Base-by-base conservation (phyloP, 495 filamentous ascomycete species). In the Halenospora varia region DNA sequence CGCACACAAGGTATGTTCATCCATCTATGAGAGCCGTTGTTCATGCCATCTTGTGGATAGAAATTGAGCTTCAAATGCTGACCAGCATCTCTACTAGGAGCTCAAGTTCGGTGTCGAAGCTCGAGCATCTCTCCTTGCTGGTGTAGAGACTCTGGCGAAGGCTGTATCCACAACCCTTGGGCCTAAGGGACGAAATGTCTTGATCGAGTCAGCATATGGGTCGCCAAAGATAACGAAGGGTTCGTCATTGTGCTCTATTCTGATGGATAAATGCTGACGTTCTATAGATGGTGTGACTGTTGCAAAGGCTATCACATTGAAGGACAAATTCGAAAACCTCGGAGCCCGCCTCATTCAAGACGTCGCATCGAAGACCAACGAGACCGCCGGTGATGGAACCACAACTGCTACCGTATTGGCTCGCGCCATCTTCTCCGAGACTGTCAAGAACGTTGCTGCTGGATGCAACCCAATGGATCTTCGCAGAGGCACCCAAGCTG, bases 381-480 rank as follows among this genome's bases (percentile, higher is more conserved):
- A 98, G 77, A 84, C 91, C 66, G 94, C 94, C 58, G 94, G 94
- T 87, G 94, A 98, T 71, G 94, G 94, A 74, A 98, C 94, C 61
- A 98, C 94, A 58, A 96, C 91, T 54, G 94, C 94, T 60, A 98
- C 94, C 55, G 92, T 96, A 66, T 88, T 98, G 50, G 95, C 92
- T 65, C 90, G 93, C 65, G 90, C 93, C 69, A 98, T 98, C 79
- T 98, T 98, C 83, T 94, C 94, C 73, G 95, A 97, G 82, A 97
- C 92, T 46, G 94, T 97, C 69, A 97, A 97, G 86, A 98, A 98
- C 74, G 94, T 98, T 62, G 94, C 94, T 62, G 95, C 94, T 56
- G 94, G 94, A 62, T 98, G 95, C 87, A 98, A 97, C 80, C 94
- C 94, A 57, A 98, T 98, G 94, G 94, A 98, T 73, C 85, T 98